Base-by-base conservation (phyloP, 805 yeast species). In the Wickerhamiella vanderwaltii region DNA sequence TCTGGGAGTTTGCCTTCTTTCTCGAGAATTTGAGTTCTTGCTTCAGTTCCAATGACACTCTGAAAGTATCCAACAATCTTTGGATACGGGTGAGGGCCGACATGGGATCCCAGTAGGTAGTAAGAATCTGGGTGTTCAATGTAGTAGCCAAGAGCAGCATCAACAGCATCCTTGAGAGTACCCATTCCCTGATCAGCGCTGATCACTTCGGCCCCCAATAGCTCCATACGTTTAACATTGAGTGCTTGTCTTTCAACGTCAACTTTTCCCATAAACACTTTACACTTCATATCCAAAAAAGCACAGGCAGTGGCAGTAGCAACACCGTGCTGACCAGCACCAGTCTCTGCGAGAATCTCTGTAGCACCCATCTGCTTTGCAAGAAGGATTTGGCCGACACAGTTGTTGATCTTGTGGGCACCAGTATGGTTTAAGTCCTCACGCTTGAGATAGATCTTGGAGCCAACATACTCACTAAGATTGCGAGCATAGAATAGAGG, bases 51-150 rank as follows among this genome's bases (percentile, higher is more conserved):
- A 63, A 91, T 91, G 28, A 91, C 94, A 59, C 87, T 75, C 71
- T 91, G 98, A 84, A 91, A 87, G 16, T 97, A 88, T 66, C 97
- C 79, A 24, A 91, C 98, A 60, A 91, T 72, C 17, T 94, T 87
- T 49, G 98, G 98, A 68, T 86, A 91, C 39, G 98, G 98, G 62
- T 91, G 97, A 31, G 98, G 98, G 30, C 98, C 98, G 58, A 91
- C 88, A 35, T 97, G 97, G 2, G 96, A 85, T 41, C 98, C 98
- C 41, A 91, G 94, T 49, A 88, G 80, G 61, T 88, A 91, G 63
- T 91, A 95, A 6, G 98, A 91, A 29, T 82, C 66, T 50, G 76
- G 68, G 53, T 86, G 72, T 4, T 94, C 75, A 38, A 88, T 96
- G 97, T 97, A 91, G 63, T 62, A 74, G 60, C 97, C 72, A 68